Base-by-base conservation (phyloP, 495 filamentous ascomycete genomes). In the Penicillium odoratum region DNA sequence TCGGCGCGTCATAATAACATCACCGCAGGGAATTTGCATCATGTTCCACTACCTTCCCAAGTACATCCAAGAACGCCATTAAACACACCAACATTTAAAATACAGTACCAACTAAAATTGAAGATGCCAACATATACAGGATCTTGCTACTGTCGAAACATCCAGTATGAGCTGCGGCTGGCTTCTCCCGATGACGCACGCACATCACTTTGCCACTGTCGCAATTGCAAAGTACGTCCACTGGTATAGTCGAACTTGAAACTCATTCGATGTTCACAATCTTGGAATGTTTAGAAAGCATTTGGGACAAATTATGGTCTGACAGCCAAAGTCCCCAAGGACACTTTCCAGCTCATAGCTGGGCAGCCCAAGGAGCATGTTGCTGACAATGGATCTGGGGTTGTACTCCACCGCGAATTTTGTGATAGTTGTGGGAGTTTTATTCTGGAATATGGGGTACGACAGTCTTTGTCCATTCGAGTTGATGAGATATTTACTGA, bases 131-230 rank as follows among this genome's bases (percentile, higher is more conserved):
- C 51, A 3, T 72, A 72, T 54, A 74, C 72, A 1, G 80, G 82
- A 28, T 78, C 76, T 16, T 84, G 81, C 62, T 76, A 69, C 61
- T 84, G 82, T 53, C 67, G 69, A 46, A 68, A 68, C 13, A 69
- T 84, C 48, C 64, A 74, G 48, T 84, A 83, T 51, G 61, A 74
- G 16, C 61, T 85, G 38, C 59, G 70, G 2, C 69, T 84, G 4
- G 60, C 51, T 11, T 81, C 80, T 0, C 67, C 73, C 0, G 74
- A 83, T n/a, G 79, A 85, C 25, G 85, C 85, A 0, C 76, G 85
- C 44, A 88, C 84, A 0, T 85, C 81, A 0, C 69, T 90, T 31
- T 89, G 85, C 65, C 85, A 90, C 67, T 88, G 87, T 65, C 57
- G 64, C 25, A 87, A 82, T 67, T 88, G 85, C 74, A 83, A 82